Evolutionary conservation across 2,329 filamentous ascomycete species (phyloP).

Genomic region (Geosmithia putterillii): DNA sequence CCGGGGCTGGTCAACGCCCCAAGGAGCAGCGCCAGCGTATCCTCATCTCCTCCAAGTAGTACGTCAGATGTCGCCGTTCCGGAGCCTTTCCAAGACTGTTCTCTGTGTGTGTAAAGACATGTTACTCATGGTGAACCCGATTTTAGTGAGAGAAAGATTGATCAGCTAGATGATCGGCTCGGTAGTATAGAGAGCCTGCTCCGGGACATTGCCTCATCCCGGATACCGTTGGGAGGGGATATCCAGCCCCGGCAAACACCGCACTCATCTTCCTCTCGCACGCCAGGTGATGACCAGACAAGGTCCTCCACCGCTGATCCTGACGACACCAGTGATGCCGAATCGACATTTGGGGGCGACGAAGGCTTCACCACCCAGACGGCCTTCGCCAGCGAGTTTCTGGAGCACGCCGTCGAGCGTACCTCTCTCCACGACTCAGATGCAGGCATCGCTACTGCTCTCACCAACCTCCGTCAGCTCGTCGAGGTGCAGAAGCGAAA

Average conservation of each 20-base stretch:
- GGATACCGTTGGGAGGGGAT: slow-evolving; percentile 11
- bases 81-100: neutral
- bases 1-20: slow-evolving; percentile 38
- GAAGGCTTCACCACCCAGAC: slow-evolving; percentile 36
- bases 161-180: slow-evolving; percentile 31
- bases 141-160: slow-evolving; percentile 39
- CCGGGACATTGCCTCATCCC: slow-evolving; percentile 20
- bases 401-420: slow-evolving; percentile 37
- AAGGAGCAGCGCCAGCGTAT: slow-evolving; percentile 43
- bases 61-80: slow-evolving; percentile 12
- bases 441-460: slow-evolving; percentile 38
- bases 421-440: slow-evolving; percentile 31
- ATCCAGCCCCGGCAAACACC: no score
- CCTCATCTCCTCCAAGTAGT: slow-evolving; percentile 50
- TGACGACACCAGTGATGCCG: slow-evolving; percentile 25
- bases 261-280: slow-evolving; percentile 9
- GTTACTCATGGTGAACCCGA: no score
- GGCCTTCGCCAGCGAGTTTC: slow-evolving; percentile 40
- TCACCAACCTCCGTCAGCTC: slow-evolving; percentile 38
- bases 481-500: slow-evolving; percentile 35
- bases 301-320: slow-evolving; percentile 16
- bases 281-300: slow-evolving; percentile 4
- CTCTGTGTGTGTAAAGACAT: neutral
- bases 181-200: slow-evolving; percentile 31
- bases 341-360: slow-evolving; percentile 32